Percentiles rank a stretch among this genome's conserved stretches.
Evolutionary conservation across 805 yeast species (phyloP).

Genomic region (Torulaspora indica): DNA sequence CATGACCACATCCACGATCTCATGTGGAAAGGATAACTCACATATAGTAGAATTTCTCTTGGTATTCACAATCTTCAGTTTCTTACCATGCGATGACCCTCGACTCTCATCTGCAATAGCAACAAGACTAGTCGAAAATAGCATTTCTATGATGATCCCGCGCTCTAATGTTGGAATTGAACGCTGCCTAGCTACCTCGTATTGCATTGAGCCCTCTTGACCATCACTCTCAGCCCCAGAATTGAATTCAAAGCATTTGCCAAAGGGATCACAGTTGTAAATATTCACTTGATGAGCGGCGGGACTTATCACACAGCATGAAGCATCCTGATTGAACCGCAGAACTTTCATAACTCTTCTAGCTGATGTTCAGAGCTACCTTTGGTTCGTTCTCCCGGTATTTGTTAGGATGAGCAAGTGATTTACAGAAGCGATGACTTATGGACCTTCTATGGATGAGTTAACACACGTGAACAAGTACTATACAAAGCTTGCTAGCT

Average conservation of each 20-base stretch:
- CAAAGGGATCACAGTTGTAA: conserved; percentile 85
- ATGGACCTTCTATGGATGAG: background rate
- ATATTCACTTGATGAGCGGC: conserved; percentile 61
- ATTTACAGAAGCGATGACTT: background rate
- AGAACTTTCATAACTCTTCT: conserved; percentile 40
- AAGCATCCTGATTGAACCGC: conserved; percentile 85
- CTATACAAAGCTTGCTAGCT: background rate
- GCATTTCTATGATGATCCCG: conserved; percentile 67
- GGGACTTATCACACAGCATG: conserved; percentile 71
- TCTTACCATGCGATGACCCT: conserved; percentile 55
- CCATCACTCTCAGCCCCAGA: conserved; percentile 13
- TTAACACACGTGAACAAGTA: background rate
- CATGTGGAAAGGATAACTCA: conserved; percentile 79
- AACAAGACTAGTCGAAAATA: conserved; percentile 79
- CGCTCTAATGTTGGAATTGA: conserved; percentile 39
- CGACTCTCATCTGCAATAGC: conserved; percentile 76
- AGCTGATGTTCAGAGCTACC: too few relatives aligned
- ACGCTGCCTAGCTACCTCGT: background rate
- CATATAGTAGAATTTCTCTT: conserved; percentile 71
- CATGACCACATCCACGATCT: conserved; percentile 65
- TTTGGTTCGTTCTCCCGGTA: background rate
- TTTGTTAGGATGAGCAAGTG: background rate
- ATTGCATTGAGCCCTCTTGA: conserved; percentile 1
- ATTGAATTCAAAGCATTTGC: conserved; percentile 55
- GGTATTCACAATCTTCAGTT: conserved; percentile 63